Conservation (phyloP, 2,329 filamentous ascomycete species). For the Aspergillus ibericus region DNA sequence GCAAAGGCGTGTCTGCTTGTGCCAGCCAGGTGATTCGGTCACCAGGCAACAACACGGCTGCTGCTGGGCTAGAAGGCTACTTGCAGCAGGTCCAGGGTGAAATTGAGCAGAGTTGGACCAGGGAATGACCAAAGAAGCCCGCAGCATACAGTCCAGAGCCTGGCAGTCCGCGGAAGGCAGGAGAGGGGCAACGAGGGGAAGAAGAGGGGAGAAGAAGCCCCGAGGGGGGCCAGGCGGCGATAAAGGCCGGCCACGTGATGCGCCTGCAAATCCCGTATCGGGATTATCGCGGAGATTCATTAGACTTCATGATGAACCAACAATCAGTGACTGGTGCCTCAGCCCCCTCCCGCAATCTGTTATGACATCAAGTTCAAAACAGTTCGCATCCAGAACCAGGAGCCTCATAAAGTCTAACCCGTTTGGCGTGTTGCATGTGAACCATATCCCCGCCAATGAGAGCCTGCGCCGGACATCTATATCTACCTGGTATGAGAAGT, state of each 20-base stretch:
- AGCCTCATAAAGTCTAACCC: too few species aligned
- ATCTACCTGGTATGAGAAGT: too few species aligned
- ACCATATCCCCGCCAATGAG: too few species aligned
- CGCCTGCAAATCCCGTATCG: neutral
- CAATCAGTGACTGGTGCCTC: too few species aligned
- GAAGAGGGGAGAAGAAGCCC: conserved; percentile 19
- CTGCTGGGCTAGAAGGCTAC: conserved; percentile 7
- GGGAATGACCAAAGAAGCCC: neutral
- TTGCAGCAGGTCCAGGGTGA: neutral
- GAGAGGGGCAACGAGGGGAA: conserved; percentile 16
- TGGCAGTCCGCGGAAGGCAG: conserved; percentile 6
- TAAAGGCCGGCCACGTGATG: conserved; percentile 8
- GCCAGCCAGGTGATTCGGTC: conserved; percentile 5
- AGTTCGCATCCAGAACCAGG: too few species aligned
- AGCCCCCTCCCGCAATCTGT: too few species aligned
- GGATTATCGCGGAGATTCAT: neutral
- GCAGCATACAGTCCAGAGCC: conserved; percentile 9
- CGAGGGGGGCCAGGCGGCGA: conserved; percentile 18
- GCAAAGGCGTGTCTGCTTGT: neutral
- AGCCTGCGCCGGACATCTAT: too few species aligned
- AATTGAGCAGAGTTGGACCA: conserved; percentile 1
- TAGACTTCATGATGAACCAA: too few species aligned
- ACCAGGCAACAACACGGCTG: conserved; percentile 3
- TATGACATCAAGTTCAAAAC: too few species aligned
- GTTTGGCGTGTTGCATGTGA: too few species aligned